Evolutionary conservation across 78 protist genomes (phyloP).

Genomic region (Emiliania huxleyi): DNA sequence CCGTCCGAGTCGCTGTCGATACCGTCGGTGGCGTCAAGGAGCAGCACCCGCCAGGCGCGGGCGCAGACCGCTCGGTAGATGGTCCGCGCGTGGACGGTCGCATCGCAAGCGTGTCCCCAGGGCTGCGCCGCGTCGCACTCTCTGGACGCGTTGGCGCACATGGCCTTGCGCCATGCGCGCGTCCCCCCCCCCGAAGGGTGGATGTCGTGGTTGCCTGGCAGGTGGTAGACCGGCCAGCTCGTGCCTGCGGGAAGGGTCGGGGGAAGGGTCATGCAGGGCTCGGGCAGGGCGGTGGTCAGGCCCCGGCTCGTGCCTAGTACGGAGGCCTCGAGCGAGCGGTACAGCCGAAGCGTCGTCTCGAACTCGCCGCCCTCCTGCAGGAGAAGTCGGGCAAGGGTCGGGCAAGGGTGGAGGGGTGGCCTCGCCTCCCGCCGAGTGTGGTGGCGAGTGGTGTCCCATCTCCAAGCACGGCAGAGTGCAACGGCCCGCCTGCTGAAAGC

Average conservation of each 20-base stretch:
- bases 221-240: neutral
- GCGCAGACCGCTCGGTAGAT: neutral
- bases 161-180: neutral
- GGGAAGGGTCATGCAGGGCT: no score
- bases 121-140: neutral
- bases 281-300: no score
- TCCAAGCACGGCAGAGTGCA: neutral
- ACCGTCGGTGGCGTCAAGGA: neutral
- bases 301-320: no score
- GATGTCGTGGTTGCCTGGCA: slow-evolving; percentile 9
- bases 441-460: neutral
- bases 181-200: neutral
- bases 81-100: neutral
- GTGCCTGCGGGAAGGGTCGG: no score
- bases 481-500: neutral
- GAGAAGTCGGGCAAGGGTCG: no score
- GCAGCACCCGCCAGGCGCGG: neutral
- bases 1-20: neutral
- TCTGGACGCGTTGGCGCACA: neutral
- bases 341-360: no score
- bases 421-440: neutral
- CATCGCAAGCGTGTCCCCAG: neutral
- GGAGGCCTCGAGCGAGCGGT: no score
- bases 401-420: neutral
- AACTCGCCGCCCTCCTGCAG: no score